A percentile compares a stretch with the other conserved stretches of the same genome.
Conservation (phyloP, 2,329 filamentous ascomycete species). For the Ophiostoma fasciatum region DNA sequence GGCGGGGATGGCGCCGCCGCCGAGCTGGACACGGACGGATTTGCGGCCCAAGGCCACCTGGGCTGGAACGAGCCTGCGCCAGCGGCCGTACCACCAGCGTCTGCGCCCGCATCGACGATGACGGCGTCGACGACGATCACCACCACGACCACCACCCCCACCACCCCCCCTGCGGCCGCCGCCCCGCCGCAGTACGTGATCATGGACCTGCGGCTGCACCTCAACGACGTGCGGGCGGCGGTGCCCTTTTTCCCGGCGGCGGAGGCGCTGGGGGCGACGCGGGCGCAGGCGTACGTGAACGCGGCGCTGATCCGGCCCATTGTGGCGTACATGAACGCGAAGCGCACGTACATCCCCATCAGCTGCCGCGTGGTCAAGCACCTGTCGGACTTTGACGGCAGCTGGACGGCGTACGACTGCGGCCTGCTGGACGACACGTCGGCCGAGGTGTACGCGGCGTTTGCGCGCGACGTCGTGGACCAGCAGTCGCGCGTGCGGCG, state of each 20-base stretch:
- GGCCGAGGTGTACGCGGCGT: constrained; percentile 87
- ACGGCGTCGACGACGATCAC: background rate
- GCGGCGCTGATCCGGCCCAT: constrained; percentile 91
- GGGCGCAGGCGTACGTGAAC: constrained; percentile 87
- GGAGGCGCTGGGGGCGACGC: constrained; percentile 31
- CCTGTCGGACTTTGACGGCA: constrained; percentile 78
- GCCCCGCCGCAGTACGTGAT: constrained; percentile 69
- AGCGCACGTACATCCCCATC: constrained; percentile 88
- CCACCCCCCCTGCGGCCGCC: background rate
- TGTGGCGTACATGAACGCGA: constrained; percentile 94
- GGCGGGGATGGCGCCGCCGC: background rate
- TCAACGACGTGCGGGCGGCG: constrained; percentile 86
- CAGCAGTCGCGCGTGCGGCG: constrained; percentile 72
- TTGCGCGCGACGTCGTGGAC: constrained; percentile 80
- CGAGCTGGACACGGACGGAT: background rate
- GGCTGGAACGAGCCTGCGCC: background rate
- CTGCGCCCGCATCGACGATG: too few relatives aligned
- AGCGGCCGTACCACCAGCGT: too few relatives aligned
- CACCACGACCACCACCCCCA: background rate
- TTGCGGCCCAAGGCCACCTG: background rate
- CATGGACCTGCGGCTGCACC: constrained; percentile 86
- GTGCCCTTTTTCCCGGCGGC: constrained; percentile 66
- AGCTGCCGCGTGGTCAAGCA: constrained; percentile 89
- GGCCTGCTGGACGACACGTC: constrained; percentile 88
- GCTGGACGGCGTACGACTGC: constrained; percentile 89